Evolutionary conservation across 177 flowering plant genomes (phyloP).

Genomic region (Vitis hybrid): DNA sequence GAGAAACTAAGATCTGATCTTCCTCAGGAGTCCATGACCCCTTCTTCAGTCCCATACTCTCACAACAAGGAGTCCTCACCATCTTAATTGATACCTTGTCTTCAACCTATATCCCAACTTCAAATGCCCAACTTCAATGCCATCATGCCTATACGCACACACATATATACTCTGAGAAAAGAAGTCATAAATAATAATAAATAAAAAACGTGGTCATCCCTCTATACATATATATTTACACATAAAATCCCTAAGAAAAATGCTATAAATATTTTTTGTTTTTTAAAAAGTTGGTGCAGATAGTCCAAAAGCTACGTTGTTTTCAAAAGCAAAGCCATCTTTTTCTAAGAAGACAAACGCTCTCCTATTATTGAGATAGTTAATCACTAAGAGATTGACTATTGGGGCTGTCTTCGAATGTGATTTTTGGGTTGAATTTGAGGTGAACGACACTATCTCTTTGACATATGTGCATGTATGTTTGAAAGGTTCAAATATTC

Average conservation of each 20-base stretch:
- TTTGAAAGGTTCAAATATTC: too few species aligned
- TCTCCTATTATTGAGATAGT: not conserved
- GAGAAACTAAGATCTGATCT: constrained; percentile 11
- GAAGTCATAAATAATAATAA: not conserved
- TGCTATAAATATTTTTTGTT: too few species aligned
- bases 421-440: not conserved
- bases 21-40: constrained; percentile 22
- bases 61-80: constrained; percentile 18
- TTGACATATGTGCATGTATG: too few species aligned
- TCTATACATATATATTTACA: not conserved
- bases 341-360: not conserved
- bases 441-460: too few species aligned
- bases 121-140: not conserved
- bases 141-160: too few species aligned
- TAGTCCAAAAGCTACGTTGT: not conserved
- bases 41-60: constrained; percentile 21
- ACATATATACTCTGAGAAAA: not conserved
- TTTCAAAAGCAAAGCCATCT: constrained; percentile 1
- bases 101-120: not conserved
- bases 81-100: not conserved
- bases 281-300: not conserved
- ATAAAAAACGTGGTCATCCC: not conserved
- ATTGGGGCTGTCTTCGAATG: not conserved
- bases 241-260: too few species aligned
- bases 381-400: not conserved